Evolutionary conservation across 306 rosid species (phyloP).

Genomic region (Betula pendula): DNA sequence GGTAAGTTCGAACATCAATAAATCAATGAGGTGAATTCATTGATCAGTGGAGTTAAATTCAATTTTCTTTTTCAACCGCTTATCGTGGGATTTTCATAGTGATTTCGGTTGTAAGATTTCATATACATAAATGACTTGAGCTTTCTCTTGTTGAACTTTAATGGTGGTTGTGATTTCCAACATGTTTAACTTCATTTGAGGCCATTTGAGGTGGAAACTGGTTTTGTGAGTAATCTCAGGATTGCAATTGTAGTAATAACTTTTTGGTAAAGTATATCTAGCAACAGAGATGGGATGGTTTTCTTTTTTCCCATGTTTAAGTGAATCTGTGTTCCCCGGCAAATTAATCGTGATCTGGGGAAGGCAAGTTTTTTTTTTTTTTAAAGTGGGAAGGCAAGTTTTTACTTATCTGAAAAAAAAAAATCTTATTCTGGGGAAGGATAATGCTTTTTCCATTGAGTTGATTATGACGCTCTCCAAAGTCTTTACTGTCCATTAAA

Average conservation of each 20-base stretch:
- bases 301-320: not conserved
- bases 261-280: not conserved
- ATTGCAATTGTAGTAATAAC: not conserved
- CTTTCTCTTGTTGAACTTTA: not conserved
- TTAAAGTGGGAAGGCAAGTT: not conserved
- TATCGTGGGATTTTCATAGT: not conserved
- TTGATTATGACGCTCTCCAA: too few relatives aligned
- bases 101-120: not conserved
- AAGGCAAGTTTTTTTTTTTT: too few relatives aligned
- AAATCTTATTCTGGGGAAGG: too few relatives aligned
- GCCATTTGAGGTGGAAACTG: not conserved
- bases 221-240: not conserved
- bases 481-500: too few relatives aligned
- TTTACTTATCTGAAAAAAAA: too few relatives aligned
- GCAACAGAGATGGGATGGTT: not conserved
- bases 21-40: not conserved
- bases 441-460: too few relatives aligned
- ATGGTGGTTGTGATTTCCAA: not conserved
- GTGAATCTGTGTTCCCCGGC: not conserved
- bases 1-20: constrained; percentile 41
- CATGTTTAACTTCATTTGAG: not conserved
- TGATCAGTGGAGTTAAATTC: too few relatives aligned
- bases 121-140: not conserved
- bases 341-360: not conserved
- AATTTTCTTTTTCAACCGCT: not conserved